Evolutionary conservation across 1,284 basidiomycete genomes (phyloP), one percentile per base, ranked within the genome.

Genomic region (Apiotrichum sp.): DNA sequence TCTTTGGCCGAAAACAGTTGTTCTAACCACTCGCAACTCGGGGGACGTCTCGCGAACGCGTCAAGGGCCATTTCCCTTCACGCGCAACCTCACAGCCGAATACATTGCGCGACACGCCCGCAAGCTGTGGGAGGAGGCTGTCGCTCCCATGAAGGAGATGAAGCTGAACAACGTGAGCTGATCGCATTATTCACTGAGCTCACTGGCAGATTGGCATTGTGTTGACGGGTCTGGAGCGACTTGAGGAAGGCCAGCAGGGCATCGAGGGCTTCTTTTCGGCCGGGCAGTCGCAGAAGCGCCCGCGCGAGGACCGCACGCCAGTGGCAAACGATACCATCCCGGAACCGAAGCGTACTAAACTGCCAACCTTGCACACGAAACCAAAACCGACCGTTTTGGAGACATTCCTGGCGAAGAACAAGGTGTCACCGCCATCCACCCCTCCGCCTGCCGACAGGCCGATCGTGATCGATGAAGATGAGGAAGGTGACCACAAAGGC

Each of bases 1-100:
- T 38, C 72, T 97, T 16, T 98, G 93, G 93, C 95, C 95, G 0
- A 97, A 91, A 74, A 89, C 88, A 0, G 78, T 98, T 40, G 89
- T 88, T 8, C 77, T 98, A 22, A 83, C 86, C 60, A 81, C 83
- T 35, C 80, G 87, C 33, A 84, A 85, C 80, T 83, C 88, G 85
- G 58, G 62, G 51, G 83, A 86, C 39, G 65, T 80, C 0, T 80
- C 80, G 13, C 80, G 83, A 49, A 90, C 89, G 4, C 86, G 88
- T 63, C 93, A 97, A 77, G 81, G 82, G 0, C 78, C 86, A 0
- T 95, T 96, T 67, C 90, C 91, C 0, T 93, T 88, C 71, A 81
- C 82, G 6, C 79, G 80, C 14, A 82, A 86, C 47, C 78, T 87
- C n/a, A 85, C 82, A 0, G 84, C 89, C 7, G 89, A 91, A 62